Base-by-base conservation (phyloP, 768 basidiomycete species). In the Paxillus involutus region DNA sequence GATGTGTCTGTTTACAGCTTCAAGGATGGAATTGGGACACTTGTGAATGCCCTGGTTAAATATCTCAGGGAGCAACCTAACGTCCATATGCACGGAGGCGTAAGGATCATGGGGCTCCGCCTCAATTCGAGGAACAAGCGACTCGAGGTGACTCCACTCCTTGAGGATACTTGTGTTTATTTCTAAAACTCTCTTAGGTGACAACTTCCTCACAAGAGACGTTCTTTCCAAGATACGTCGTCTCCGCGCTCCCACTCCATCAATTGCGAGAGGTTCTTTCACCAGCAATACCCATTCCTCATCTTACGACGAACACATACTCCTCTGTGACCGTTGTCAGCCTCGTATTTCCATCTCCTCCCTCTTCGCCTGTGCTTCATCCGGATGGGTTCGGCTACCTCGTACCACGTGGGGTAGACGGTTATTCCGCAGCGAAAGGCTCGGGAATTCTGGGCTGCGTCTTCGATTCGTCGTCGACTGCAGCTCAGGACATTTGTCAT, bases 331-430 rank as follows among this genome's bases (percentile, higher is more conserved):
- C 82, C n/a, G 91, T 97, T 36, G 74, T 94, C 60, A 96, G 92
- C 74, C 75, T 98, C 63, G 81, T 98, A 58, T 98, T 96, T 74
- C 74, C 84, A 42, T 65, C 68, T 30, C 51, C 66, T 57, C 66
- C 74, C 21, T 49, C 61, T 35, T 64, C 72, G 52, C 53, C 67
- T 21, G 62, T 66, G 21, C 77, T 95, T 46, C 88, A 93, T 61
- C 93, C 94, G 0, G 77, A 79, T 2, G 96, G 96, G 4, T 99
- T 98, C 67, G 96, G 96, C 9, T 98, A 94, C 74, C 86, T 99
- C 64, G 80, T 97, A 49, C 94, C 95, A 0, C 89, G 94, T 14
- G 84, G 89, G 0, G 72, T 71, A 32, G 68, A 68, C 5, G 86
- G 77, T 19, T 88, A 90, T 59, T 62, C 70, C n/a, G 49, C 55